Evolutionary conservation across 129 eudicot genomes (phyloP), one percentile per base, ranked within the genome.

Genomic region (Escallonia rubra): DNA sequence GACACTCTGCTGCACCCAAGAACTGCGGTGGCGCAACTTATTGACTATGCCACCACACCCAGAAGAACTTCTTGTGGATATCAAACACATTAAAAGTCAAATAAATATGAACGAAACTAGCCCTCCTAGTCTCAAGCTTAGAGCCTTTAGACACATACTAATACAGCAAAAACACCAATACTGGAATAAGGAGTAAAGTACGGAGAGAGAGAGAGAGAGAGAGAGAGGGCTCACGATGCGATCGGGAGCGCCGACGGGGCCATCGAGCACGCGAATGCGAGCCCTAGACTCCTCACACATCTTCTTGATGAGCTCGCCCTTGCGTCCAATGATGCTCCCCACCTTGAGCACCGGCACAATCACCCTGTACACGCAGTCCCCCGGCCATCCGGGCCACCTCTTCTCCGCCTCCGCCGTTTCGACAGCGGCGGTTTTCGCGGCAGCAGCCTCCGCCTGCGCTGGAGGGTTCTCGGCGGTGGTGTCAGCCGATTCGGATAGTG

Each of bases 321-420:
- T 90, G 10, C 97, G 86, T 13, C 97, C 97, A 55, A 91, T 91
- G 57, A 91, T 87, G 65, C 92, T 72, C 3, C 97, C 97, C 1
- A 87, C 97, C 64, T 90, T 90, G 12, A 80, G 73, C 47, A 85
- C 90, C n/a, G 97, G 97, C 56, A 90, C 95, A 7, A 85, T 82
- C 5, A 90, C 57, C 65, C 97, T 50, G 12, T 76, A 90, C 14
- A 87, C 97, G 51, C 76, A 69, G 68, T 87, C 67, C 11, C 97
- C 97, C 3, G 97, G 97, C 97, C 97, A 90, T 1, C 97, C 97
- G 1, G 97, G 95, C 95, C 95, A 90, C 73, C 74, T 85, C 51
- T 72, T 79, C 57, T 75, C 77, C 59, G 39, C 61, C 60, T 70
- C 67, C 67, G 6, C 67, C 60, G 23, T 12, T 61, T 23, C 34